A percentile compares a stretch with the other conserved stretches of the same genome.
These are phyloP conservation scores for Kluyveromyces dobzhanskii DNA, from an alignment of 805 yeast genomes.

Conservation along the genomic window DNA sequence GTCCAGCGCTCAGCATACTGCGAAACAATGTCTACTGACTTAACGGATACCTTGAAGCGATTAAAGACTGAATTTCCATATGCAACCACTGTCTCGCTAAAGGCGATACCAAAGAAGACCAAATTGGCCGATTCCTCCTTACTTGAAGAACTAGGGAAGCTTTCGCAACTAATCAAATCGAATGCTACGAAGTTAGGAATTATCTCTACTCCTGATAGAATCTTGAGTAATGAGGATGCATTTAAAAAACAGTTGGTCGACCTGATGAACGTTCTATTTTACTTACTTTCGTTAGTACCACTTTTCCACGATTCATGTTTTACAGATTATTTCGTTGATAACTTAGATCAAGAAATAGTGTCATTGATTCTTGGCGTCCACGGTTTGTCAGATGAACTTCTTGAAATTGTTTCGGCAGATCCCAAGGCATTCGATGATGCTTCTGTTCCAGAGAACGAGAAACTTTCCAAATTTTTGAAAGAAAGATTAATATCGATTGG, in stretches of 20 bases:
- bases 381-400: slow-evolving; percentile 1
- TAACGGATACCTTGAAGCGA: too few species aligned
- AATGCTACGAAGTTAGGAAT: slow-evolving; percentile 61
- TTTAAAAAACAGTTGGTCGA: slow-evolving; percentile 21
- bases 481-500: slow-evolving; percentile 55
- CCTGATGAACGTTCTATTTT: slow-evolving; percentile 22
- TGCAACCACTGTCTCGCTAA: slow-evolving; percentile 11
- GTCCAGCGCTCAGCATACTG: too few species aligned
- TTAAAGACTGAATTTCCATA: slow-evolving; percentile 11
- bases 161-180: slow-evolving; percentile 55
- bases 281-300: slow-evolving; percentile 20
- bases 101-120: slow-evolving; percentile 17
- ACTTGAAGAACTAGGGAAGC: slow-evolving; percentile 44
- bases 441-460: slow-evolving; percentile 12
- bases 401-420: neutral
- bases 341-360: slow-evolving; percentile 12
- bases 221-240: slow-evolving; percentile 11
- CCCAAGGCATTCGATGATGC: slow-evolving; percentile 1
- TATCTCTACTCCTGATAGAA: slow-evolving; percentile 18
- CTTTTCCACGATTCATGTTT: slow-evolving; percentile 19
- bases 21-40: too few species aligned
- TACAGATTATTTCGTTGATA: slow-evolving; percentile 13
- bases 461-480: slow-evolving; percentile 18
- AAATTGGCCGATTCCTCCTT: slow-evolving; percentile 23
- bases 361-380: slow-evolving; percentile 1